A percentile compares a stretch with the other conserved stretches of the same genome.
phyloP scores from a whole-genome alignment of 805 yeast species.

The Barnettozyma botsteinii region DNA sequence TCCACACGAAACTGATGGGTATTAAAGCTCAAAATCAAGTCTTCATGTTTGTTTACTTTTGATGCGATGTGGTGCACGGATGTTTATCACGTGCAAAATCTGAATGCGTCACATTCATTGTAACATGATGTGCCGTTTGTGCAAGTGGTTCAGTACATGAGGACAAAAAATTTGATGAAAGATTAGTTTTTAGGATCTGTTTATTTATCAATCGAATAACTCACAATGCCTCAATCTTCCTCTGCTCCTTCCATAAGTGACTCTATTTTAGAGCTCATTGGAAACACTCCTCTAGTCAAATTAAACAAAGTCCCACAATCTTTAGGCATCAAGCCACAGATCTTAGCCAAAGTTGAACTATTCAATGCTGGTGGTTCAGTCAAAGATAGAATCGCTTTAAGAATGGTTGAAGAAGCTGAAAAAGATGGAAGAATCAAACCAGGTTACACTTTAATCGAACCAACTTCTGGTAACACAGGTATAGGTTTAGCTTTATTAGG shows the following conservation, averaged over 20 bases:
- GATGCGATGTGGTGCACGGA: neutral
- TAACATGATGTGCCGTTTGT: constrained; percentile 9
- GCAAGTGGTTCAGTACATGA: constrained; percentile 3
- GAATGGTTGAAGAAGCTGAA: constrained; percentile 86
- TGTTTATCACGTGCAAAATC: neutral
- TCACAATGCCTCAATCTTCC: constrained; percentile 4
- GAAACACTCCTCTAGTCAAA: constrained; percentile 77
- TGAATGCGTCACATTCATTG: no score
- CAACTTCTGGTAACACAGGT: constrained; percentile 90
- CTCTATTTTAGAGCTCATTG: constrained; percentile 66
- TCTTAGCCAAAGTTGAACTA: constrained; percentile 70
- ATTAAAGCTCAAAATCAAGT: no score
- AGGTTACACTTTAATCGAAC: constrained; percentile 82
- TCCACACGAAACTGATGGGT: no score
- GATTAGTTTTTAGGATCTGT: no score
- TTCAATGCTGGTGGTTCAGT: constrained; percentile 90
- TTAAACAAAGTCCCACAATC: constrained; percentile 73
- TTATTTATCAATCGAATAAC: neutral
- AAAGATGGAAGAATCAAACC: constrained; percentile 71
- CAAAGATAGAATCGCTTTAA: constrained; percentile 81
- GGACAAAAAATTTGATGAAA: neutral
- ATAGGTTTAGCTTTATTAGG: constrained; percentile 84
- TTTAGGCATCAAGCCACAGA: constrained; percentile 63
- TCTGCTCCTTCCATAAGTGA: constrained; percentile 8
- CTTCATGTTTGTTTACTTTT: neutral